Evolutionary conservation across 2,329 filamentous ascomycete species (phyloP).

Genomic region (Microsporum audouinii): DNA sequence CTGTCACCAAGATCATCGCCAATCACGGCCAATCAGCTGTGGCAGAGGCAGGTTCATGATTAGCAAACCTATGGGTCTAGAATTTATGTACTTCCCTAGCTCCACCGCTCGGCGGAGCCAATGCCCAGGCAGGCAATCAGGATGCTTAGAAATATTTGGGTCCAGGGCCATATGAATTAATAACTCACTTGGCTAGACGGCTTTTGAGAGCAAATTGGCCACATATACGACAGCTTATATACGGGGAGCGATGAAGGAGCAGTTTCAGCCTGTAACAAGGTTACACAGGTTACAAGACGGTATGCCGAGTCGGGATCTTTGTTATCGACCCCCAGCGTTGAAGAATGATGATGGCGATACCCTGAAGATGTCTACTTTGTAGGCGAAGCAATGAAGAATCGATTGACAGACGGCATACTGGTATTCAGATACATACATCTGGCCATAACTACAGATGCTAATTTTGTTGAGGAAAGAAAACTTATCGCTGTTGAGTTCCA

Average conservation of each 20-base stretch:
- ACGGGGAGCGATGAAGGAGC: neutral
- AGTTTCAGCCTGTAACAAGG: constrained; percentile 1
- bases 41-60: neutral
- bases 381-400: neutral
- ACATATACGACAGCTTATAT: neutral
- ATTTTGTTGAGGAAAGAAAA: neutral
- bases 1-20: neutral
- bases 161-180: neutral
- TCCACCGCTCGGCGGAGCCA: neutral
- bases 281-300: neutral
- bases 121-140: neutral
- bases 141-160: neutral
- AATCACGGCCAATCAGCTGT: neutral
- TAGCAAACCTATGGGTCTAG: neutral
- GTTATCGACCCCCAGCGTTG: neutral
- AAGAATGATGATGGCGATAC: neutral
- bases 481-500: neutral
- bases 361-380: neutral
- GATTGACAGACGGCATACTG: neutral
- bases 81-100: neutral
- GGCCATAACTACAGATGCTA: neutral
- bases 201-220: neutral
- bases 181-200: neutral
- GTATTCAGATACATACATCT: neutral
- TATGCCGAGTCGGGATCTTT: neutral